phyloP scores from a whole-genome alignment of 2,329 filamentous ascomycete species.

The Aspergillus neotritici region DNA sequence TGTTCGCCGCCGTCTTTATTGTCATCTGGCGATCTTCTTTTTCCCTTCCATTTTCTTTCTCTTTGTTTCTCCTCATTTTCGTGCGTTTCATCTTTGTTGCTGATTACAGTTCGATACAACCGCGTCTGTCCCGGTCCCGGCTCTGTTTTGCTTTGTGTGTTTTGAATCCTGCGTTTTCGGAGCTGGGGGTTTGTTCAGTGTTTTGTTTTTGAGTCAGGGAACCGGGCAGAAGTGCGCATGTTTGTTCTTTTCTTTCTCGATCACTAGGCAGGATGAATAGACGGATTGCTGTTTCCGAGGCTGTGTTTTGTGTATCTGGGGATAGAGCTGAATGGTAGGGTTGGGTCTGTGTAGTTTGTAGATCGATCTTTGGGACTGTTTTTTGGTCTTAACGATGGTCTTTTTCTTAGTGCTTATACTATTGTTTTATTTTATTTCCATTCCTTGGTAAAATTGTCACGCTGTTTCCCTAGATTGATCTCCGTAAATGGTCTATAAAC shows the following conservation, averaged over 20 bases:
- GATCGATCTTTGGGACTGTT: too few species aligned
- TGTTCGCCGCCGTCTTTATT: neutral
- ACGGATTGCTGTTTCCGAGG: neutral
- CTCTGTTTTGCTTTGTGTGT: conserved; percentile 16
- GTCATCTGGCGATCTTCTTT: neutral
- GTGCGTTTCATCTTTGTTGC: conserved; percentile 20
- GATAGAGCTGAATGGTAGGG: too few species aligned
- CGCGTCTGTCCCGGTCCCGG: conserved; percentile 40
- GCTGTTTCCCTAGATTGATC: too few species aligned
- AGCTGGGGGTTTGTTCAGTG: conserved; percentile 5
- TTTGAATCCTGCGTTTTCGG: conserved; percentile 10
- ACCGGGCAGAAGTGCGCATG: conserved; percentile 44
- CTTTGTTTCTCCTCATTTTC: conserved; percentile 4
- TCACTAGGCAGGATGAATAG: neutral
- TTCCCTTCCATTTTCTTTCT: neutral
- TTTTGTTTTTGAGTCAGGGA: conserved; percentile 27
- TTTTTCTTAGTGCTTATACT: neutral
- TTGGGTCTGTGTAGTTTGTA: too few species aligned
- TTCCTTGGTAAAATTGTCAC: too few species aligned
- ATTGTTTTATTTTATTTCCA: too few species aligned
- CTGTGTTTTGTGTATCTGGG: neutral
- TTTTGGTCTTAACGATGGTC: too few species aligned
- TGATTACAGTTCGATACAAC: conserved; percentile 43
- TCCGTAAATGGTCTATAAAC: too few species aligned
- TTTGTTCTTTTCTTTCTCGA: conserved; percentile 4